These are phyloP conservation scores for Acacia concinna DNA, from an alignment of 331 rosid species.

Conservation along the genomic window DNA sequence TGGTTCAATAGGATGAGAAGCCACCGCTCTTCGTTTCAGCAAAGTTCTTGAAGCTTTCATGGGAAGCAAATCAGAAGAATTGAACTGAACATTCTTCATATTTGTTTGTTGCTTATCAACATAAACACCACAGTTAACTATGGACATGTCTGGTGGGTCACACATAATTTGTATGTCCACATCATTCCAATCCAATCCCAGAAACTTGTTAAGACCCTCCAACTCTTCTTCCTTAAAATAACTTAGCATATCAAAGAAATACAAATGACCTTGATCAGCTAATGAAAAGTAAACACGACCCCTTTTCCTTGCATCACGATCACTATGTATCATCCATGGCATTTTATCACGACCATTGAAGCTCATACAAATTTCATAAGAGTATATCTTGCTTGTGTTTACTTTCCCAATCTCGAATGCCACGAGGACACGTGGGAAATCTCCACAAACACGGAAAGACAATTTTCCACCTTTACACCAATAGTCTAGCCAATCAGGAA, in stretches of 20 bases:
- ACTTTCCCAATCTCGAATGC: neutral
- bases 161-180: neutral
- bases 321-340: neutral
- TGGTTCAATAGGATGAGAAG: neutral
- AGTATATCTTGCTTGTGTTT: fast-evolving
- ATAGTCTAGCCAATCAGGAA: neutral
- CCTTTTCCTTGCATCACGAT: neutral
- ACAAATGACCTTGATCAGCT: neutral
- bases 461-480: neutral
- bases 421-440: neutral
- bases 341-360: neutral
- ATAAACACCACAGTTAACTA: neutral
- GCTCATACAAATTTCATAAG: neutral
- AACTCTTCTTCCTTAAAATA: neutral
- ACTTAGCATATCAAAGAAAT: too few species aligned
- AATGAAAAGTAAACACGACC: too few species aligned
- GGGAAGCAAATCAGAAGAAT: neutral
- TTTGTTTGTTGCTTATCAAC: neutral
- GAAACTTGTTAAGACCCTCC: neutral
- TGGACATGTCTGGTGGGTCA: neutral
- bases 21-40: neutral
- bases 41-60: neutral
- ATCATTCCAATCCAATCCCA: neutral
- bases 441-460: neutral
- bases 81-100: neutral